phyloP scores from a whole-genome alignment of 2,329 filamentous ascomycete genomes.

The Ceratocystis cubensis region DNA sequence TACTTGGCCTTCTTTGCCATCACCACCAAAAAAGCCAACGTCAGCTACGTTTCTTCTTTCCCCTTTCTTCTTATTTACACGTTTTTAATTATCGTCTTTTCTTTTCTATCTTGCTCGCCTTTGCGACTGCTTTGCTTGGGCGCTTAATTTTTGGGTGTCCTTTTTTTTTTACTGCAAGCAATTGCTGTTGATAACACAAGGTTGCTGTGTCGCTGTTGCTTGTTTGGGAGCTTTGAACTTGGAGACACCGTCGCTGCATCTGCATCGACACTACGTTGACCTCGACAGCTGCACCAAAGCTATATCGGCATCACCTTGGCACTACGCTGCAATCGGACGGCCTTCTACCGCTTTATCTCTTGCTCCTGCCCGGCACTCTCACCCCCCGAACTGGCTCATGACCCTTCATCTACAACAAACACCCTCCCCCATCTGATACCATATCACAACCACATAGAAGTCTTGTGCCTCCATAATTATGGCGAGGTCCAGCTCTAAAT shows the following conservation, averaged over 20 bases:
- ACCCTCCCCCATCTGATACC: neutral
- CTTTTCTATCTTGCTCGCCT: neutral
- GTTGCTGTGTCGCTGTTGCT: neutral
- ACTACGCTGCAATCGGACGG: too few relatives aligned
- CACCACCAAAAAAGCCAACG: neutral
- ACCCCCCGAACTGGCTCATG: neutral
- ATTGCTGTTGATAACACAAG: neutral
- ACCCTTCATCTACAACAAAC: neutral
- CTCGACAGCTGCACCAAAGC: too few relatives aligned
- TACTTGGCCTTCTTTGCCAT: too few relatives aligned
- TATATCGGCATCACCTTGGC: too few relatives aligned
- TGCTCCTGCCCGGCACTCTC: neutral
- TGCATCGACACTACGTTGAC: neutral
- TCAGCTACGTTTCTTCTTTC: neutral
- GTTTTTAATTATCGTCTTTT: neutral
- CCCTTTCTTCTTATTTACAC: neutral
- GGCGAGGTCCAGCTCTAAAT: constrained; percentile 14
- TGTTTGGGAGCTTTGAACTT: constrained; percentile 6
- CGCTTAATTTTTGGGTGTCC: neutral
- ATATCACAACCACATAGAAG: neutral
- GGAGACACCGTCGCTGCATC: neutral
- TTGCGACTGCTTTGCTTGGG: neutral
- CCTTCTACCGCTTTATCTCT: neutral
- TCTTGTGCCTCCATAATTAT: neutral
- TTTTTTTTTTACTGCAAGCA: neutral